These are phyloP conservation scores for Obba rivulosa DNA, from an alignment of 768 basidiomycete genomes.

Conservation along the genomic window DNA sequence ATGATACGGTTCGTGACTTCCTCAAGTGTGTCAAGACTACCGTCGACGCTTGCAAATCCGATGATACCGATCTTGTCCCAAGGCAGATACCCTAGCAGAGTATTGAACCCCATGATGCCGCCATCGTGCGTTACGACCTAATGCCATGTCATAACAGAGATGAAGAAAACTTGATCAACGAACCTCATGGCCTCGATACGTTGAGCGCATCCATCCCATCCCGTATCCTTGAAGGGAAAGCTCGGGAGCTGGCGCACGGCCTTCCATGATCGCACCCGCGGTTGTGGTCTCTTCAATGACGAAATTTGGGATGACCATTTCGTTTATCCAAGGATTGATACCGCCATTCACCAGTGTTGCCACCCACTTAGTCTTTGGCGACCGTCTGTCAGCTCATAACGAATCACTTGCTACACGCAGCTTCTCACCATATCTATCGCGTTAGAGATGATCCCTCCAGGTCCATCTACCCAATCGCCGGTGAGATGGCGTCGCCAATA, in stretches of 20 bases:
- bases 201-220: constrained; percentile 34
- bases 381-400: background rate
- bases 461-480: constrained; percentile 26
- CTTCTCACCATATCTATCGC: constrained; percentile 35
- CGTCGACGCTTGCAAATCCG: constrained; percentile 16
- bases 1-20: constrained; percentile 3
- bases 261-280: constrained; percentile 22
- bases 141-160: background rate
- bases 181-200: constrained; percentile 38
- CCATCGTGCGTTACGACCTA: constrained; percentile 33
- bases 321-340: constrained; percentile 24
- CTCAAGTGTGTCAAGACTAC: background rate
- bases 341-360: constrained; percentile 31
- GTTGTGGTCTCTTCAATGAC: constrained; percentile 27
- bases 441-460: constrained; percentile 38
- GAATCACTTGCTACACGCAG: background rate
- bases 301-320: constrained; percentile 27
- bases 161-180: background rate
- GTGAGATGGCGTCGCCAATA: constrained; percentile 26
- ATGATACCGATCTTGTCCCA: constrained; percentile 30
- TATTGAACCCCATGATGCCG: constrained; percentile 29
- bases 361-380: constrained; percentile 34
- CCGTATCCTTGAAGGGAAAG: constrained; percentile 33
- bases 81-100: constrained; percentile 29
- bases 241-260: constrained; percentile 7